phyloP scores from a whole-genome alignment of 148 eudicot species.

The Chenopodium album region DNA sequence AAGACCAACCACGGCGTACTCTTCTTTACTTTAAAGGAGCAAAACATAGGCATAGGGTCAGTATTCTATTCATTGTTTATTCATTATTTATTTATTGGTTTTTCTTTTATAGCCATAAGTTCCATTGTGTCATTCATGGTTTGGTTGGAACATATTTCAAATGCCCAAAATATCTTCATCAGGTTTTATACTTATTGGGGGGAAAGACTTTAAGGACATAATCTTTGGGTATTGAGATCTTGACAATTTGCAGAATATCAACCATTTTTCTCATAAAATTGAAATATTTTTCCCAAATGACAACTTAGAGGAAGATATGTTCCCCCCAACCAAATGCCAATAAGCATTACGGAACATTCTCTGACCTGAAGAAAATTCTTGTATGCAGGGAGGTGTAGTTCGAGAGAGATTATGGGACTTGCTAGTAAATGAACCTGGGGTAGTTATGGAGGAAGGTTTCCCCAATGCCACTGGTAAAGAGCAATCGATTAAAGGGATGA shows the following conservation, averaged over 20 bases:
- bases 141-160: neutral
- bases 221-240: neutral
- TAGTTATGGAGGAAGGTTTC: constrained; percentile 95
- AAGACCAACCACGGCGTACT: constrained; percentile 60
- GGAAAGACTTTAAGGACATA: neutral
- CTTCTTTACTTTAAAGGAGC: constrained; percentile 98
- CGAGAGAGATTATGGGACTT: constrained; percentile 89
- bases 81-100: neutral
- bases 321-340: neutral
- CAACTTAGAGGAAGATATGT: neutral
- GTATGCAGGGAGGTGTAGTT: constrained; percentile 71
- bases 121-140: neutral
- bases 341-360: neutral
- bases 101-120: neutral
- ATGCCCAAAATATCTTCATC: neutral
- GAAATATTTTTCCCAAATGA: too few species aligned
- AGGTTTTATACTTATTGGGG: neutral
- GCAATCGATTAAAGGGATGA: constrained; percentile 90
- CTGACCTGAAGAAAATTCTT: constrained; percentile 1
- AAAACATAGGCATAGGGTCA: constrained; percentile 89
- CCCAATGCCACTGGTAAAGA: constrained; percentile 95
- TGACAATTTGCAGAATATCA: neutral
- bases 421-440: constrained; percentile 60
- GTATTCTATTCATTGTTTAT: constrained; percentile 24
- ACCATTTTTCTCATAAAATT: too few species aligned